Evolutionary conservation across 202 grass and related monocot genomes (phyloP), one percentile per base, ranked within the genome.

Genomic region (Bolboschoenoplectus hybrid): DNA sequence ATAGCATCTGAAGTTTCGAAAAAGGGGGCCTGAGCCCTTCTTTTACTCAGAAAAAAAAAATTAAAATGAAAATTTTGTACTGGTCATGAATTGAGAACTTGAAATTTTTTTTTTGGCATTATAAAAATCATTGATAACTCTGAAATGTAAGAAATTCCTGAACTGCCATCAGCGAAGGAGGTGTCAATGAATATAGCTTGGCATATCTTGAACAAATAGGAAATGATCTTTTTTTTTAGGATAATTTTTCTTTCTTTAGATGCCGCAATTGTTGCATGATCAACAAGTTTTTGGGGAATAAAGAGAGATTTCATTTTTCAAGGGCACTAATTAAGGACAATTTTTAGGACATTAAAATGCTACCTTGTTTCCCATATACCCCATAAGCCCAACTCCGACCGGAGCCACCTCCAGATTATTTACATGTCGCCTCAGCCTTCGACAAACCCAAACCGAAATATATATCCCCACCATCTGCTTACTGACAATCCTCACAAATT

Each of bases 381-480:
- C 90, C 89, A 95, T 84, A 9, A 92, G 82, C 14, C 93, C 90
- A 82, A 95, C 89, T 2, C 93, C 93, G 63, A 95, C 85, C 17
- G 90, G 80, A 66, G 89, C 78, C 14, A 95, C 90, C 85, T 95
- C 89, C 80, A 95, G 64, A 73, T 92, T 89, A 60, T 91, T 94
- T 35, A 94, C 69, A 56, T 89, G 90, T 40, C 67, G 56, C 41
- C 87, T 75, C 64, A 95, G 60, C 84, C 81, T 90, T 67, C 41
- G 71, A 78, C 83, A 91, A 56, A 89, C 85, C 93, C 93, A 95
- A 68, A 95, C 67, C 0, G 90, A 95, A 34, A 95, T 83, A 80
- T 92, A 88, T 76, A 95, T 75, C n/a, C 93, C 93, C 19, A 95
- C 93, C 93, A 95, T 95, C 71, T 92, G 89, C 66, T 95, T 95